Conservation (phyloP, 2,329 filamentous ascomycete genomes). For the Fusarium praegraminearum region DNA sequence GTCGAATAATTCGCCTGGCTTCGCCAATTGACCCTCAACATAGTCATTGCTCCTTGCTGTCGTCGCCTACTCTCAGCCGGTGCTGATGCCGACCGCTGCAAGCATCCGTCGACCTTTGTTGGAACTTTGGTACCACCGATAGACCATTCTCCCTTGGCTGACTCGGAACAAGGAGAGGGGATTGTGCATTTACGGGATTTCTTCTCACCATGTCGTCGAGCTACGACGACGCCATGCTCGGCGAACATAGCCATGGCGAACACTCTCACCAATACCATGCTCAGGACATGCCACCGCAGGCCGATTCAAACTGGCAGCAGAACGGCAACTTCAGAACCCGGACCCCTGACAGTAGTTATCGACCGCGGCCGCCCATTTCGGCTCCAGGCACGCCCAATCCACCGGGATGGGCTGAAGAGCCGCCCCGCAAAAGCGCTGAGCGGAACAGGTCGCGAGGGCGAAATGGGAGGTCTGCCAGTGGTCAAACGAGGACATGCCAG, state of each 20-base stretch:
- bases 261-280: slow-evolving; percentile 36
- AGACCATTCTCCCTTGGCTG: slow-evolving; percentile 40
- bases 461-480: slow-evolving; percentile 67
- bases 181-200: slow-evolving; percentile 43
- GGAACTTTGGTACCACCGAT: slow-evolving; percentile 52
- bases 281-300: slow-evolving; percentile 49
- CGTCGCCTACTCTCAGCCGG: slow-evolving; percentile 41
- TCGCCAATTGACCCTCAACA: slow-evolving; percentile 49
- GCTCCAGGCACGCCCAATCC: slow-evolving; percentile 51
- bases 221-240: slow-evolving; percentile 58
- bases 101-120: slow-evolving; percentile 51
- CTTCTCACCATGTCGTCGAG: slow-evolving; percentile 59
- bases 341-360: slow-evolving; percentile 54
- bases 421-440: slow-evolving; percentile 65
- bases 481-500: slow-evolving; percentile 76
- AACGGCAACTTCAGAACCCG: slow-evolving; percentile 53
- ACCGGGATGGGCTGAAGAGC: slow-evolving; percentile 54
- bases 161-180: slow-evolving; percentile 47
- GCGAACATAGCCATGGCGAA: slow-evolving; percentile 54
- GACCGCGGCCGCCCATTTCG: slow-evolving; percentile 52
- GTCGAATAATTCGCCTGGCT: slow-evolving; percentile 21
- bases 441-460: slow-evolving; percentile 68
- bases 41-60: slow-evolving; percentile 17
- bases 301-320: slow-evolving; percentile 55
- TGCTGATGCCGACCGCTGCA: slow-evolving; percentile 56